A percentile compares a stretch with the other conserved stretches of the same genome.
These are phyloP conservation scores for Phanerochaete sordida DNA, from an alignment of 768 basidiomycete species.

Conservation along the genomic window DNA sequence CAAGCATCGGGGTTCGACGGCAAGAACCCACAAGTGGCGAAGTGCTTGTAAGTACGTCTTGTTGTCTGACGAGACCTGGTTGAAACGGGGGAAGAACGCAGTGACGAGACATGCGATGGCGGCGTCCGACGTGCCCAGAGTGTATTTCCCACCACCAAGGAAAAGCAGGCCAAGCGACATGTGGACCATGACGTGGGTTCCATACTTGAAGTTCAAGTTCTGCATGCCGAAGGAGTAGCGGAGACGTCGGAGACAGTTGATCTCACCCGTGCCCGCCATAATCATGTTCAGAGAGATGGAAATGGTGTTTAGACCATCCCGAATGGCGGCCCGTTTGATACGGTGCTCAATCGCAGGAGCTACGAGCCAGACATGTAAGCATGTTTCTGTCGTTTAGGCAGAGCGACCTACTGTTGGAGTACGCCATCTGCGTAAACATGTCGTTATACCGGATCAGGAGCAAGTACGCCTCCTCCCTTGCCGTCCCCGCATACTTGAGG, in stretches of 20 bases:
- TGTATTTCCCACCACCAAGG: constrained; percentile 89
- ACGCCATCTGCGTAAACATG: constrained; percentile 66
- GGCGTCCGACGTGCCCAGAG: constrained; percentile 87
- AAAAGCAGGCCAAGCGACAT: constrained; percentile 90
- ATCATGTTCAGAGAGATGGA: constrained; percentile 86
- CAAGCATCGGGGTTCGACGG: constrained; percentile 90
- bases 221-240: constrained; percentile 90
- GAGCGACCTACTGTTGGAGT: constrained; percentile 58
- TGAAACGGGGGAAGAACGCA: constrained; percentile 90
- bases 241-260: constrained; percentile 81
- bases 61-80: constrained; percentile 79
- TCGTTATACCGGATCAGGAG: constrained; percentile 83
- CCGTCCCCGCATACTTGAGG: constrained; percentile 92
- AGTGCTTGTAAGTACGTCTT: constrained; percentile 88
- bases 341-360: constrained; percentile 82
- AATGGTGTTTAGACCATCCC: constrained; percentile 86
- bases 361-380: no score
- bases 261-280: constrained; percentile 96
- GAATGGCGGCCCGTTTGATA: constrained; percentile 82
- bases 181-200: constrained; percentile 86
- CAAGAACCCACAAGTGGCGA: constrained; percentile 94
- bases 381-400: no score
- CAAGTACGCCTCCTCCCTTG: constrained; percentile 82
- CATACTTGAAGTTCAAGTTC: constrained; percentile 71
- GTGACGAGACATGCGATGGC: constrained; percentile 88